Conservation (phyloP, 345 rosid species). For the Hevea brasiliensis region DNA sequence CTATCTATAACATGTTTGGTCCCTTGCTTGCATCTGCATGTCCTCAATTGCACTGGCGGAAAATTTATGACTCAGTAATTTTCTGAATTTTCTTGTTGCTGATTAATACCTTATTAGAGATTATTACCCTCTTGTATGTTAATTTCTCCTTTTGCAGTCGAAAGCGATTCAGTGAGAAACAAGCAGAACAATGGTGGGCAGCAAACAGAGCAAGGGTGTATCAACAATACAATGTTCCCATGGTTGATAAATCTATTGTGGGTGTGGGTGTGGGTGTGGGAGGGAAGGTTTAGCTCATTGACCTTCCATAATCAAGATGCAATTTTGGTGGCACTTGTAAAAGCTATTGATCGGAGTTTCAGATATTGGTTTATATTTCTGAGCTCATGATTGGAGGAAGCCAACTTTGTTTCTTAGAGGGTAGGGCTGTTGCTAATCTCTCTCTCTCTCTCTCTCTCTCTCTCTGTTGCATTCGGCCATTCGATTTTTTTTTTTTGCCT, state of each 20-base stretch:
- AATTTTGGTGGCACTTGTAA: neutral
- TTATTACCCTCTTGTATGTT: neutral
- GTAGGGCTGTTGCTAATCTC: conserved; percentile 18
- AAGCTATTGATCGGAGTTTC: conserved; percentile 3
- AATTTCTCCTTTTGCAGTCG: conserved; percentile 19
- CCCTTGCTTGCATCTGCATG: too few species aligned
- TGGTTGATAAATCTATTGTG: conserved; percentile 16
- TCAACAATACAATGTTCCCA: conserved; percentile 26
- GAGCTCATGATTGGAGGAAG: conserved; percentile 16
- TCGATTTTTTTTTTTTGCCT: neutral
- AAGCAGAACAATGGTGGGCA: conserved; percentile 39
- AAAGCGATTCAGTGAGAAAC: conserved; percentile 28
- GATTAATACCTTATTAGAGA: neutral
- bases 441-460: neutral
- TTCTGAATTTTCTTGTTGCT: neutral
- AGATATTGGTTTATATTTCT: conserved; percentile 12
- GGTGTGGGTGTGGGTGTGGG: too few species aligned
- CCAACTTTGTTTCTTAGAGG: conserved; percentile 1
- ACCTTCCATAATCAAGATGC: conserved; percentile 15
- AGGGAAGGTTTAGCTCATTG: conserved; percentile 40
- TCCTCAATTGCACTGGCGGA: too few species aligned
- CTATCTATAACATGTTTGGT: too few species aligned
- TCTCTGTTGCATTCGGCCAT: conserved; percentile 6
- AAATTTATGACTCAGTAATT: neutral
- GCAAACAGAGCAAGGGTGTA: conserved; percentile 25